Conservation (phyloP, 768 basidiomycete genomes). For the Hydnomerulius pinastri region DNA sequence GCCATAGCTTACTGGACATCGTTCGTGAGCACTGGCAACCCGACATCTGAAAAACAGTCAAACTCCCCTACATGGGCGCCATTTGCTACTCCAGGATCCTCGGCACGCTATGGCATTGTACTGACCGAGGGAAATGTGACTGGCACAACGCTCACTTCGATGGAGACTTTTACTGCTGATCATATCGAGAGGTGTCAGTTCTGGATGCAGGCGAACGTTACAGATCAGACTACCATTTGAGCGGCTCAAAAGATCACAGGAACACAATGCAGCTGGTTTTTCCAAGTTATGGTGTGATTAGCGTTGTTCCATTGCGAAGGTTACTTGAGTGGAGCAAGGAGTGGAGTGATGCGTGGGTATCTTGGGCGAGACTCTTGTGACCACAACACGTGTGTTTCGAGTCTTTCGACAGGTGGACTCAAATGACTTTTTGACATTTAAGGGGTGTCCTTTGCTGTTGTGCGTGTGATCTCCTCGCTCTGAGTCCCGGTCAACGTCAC, state of each 20-base stretch:
- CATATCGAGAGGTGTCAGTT: conserved; percentile 40
- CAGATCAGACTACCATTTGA: not conserved
- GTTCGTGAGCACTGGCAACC: too few species aligned
- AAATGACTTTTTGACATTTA: not conserved
- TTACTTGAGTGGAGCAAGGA: too few species aligned
- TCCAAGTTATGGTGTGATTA: not conserved
- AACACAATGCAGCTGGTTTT: not conserved
- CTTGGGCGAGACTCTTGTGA: too few species aligned
- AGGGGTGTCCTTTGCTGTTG: not conserved
- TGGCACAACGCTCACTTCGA: conserved; percentile 25
- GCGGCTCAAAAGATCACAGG: not conserved
- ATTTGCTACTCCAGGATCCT: too few species aligned
- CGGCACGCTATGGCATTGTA: conserved; percentile 5
- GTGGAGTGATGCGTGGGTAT: too few species aligned
- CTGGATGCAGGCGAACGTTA: conserved; percentile 43
- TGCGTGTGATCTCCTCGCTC: not conserved
- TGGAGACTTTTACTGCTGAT: conserved; percentile 31
- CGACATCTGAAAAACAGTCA: too few species aligned
- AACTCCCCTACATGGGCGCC: too few species aligned
- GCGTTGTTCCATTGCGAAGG: too few species aligned
- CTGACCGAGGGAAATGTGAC: conserved; percentile 29
- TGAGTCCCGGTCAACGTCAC: too few species aligned
- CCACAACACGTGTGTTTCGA: too few species aligned
- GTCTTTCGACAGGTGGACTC: too few species aligned
- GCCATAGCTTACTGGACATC: too few species aligned